phyloP scores from a whole-genome alignment of 2,329 filamentous ascomycete genomes.

The Mariannaea elegans region DNA sequence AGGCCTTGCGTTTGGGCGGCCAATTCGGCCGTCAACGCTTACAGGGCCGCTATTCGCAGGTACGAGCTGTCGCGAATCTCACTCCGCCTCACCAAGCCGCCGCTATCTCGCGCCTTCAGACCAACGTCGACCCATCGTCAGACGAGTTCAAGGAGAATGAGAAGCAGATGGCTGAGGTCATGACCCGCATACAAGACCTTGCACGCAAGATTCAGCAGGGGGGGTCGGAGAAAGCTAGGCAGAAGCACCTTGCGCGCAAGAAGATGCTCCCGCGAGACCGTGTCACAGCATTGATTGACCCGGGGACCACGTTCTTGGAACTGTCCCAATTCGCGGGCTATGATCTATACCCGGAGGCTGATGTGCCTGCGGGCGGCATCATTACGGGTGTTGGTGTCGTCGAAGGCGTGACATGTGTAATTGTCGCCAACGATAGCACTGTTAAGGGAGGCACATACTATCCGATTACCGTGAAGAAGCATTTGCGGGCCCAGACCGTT shows the following conservation, averaged over 20 bases:
- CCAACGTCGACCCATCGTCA: conserved; percentile 78
- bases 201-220: conserved; percentile 78
- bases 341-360: conserved; percentile 84
- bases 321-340: conserved; percentile 92
- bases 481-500: conserved; percentile 89
- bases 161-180: conserved; percentile 77
- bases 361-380: conserved; percentile 89
- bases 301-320: conserved; percentile 90
- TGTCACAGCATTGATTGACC: conserved; percentile 86
- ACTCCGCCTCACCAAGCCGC: conserved; percentile 82
- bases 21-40: conserved; percentile 50
- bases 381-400: conserved; percentile 92
- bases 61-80: conserved; percentile 73
- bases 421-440: conserved; percentile 95
- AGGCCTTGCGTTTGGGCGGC: conserved; percentile 52
- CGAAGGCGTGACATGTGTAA: conserved; percentile 89
- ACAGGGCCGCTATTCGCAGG: conserved; percentile 35
- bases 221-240: conserved; percentile 80
- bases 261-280: conserved; percentile 96
- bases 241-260: conserved; percentile 86
- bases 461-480: conserved; percentile 97
- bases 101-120: conserved; percentile 83
- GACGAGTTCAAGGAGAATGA: conserved; percentile 85
- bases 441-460: conserved; percentile 98
- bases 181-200: conserved; percentile 73